These are phyloP conservation scores for Cyclotella baltica DNA, from an alignment of 108 stramenopile species.

Conservation along the genomic window DNA sequence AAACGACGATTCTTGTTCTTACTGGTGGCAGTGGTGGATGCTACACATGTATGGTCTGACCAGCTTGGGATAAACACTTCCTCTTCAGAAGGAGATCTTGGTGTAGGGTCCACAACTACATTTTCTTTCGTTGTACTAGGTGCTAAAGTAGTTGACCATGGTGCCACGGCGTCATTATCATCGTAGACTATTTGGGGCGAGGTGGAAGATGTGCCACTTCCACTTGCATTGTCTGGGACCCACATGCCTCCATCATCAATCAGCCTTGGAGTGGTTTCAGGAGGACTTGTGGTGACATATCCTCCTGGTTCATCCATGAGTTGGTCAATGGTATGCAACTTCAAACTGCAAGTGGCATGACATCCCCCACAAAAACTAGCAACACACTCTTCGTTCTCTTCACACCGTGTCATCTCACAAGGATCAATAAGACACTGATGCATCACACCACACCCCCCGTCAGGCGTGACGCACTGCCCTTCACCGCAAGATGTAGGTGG, in stretches of 20 bases:
- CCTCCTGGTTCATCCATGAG: neutral
- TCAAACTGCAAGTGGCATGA: constrained; percentile 9
- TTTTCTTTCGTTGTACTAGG: neutral
- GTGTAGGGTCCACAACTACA: neutral
- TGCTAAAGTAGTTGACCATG: neutral
- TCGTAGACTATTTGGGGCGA: neutral
- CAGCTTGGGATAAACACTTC: neutral
- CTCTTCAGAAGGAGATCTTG: neutral
- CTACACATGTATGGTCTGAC: neutral
- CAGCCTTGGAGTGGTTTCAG: neutral
- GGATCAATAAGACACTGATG: constrained; percentile 7
- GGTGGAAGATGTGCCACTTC: neutral
- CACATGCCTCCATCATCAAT: constrained; percentile 8
- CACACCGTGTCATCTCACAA: neutral
- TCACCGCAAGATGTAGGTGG: neutral
- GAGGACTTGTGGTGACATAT: neutral
- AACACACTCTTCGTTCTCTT: neutral
- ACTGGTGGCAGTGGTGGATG: neutral
- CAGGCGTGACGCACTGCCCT: neutral
- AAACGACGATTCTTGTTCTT: neutral
- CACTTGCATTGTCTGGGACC: neutral
- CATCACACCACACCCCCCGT: neutral
- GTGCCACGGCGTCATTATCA: neutral
- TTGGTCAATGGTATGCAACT: neutral
- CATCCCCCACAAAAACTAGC: constrained; percentile 13